These are phyloP conservation scores for Anthracocystis panici-leucophaei DNA, from an alignment of 1,284 basidiomycete genomes.

Conservation along the genomic window DNA sequence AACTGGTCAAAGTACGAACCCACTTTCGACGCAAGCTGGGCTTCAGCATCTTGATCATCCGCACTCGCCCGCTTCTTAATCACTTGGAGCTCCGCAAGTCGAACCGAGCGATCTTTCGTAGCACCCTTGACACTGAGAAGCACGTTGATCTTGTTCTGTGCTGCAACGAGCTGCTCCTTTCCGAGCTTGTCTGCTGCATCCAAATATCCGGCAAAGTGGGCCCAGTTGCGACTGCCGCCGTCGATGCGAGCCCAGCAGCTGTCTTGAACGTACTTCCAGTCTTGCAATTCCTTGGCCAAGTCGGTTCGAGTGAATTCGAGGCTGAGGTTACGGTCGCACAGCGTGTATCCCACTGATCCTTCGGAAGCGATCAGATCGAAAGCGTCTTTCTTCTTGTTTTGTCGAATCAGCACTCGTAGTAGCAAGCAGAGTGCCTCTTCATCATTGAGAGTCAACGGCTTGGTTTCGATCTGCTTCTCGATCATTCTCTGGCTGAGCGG, in stretches of 20 bases:
- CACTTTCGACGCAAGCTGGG: constrained; percentile 15
- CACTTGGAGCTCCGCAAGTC: constrained; percentile 77
- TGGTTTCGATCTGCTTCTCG: constrained; percentile 78
- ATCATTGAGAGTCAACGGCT: constrained; percentile 77
- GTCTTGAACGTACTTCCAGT: constrained; percentile 75
- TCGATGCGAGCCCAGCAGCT: constrained; percentile 73
- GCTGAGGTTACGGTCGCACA: constrained; percentile 79
- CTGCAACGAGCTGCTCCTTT: constrained; percentile 21
- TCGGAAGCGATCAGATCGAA: constrained; percentile 75
- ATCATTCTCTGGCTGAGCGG: constrained; percentile 75
- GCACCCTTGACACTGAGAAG: constrained; percentile 76
- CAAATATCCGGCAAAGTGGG: constrained; percentile 30
- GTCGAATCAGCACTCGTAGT: constrained; percentile 78
- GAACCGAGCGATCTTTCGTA: constrained; percentile 75
- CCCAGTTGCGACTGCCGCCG: constrained; percentile 45
- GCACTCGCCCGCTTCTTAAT: constrained; percentile 6
- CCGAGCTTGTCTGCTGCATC: constrained; percentile 44
- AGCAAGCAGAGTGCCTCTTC: constrained; percentile 83
- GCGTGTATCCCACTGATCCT: constrained; percentile 73
- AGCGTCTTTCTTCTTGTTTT: constrained; percentile 73
- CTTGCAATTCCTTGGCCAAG: constrained; percentile 32
- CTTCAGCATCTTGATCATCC: constrained; percentile 12
- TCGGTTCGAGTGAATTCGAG: constrained; percentile 74
- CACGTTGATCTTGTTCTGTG: constrained; percentile 35
- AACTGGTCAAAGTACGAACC: constrained; percentile 78